These are phyloP conservation scores for Penicillium concentricum DNA, from an alignment of 2,329 filamentous ascomycete genomes.

Conservation along the genomic window DNA sequence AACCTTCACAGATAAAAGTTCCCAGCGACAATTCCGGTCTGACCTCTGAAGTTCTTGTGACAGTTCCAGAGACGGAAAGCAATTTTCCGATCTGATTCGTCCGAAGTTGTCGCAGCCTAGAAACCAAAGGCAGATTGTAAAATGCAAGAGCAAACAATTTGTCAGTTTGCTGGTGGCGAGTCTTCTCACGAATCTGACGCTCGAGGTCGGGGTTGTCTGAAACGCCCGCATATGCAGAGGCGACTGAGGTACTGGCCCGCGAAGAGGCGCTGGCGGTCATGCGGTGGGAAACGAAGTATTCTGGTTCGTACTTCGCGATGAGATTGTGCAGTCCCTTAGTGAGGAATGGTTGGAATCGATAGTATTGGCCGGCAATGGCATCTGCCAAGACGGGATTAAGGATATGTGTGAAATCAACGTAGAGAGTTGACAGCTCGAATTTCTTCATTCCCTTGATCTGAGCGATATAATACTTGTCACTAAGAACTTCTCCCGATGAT, in stretches of 20 bases:
- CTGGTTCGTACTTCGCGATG: constrained; percentile 89
- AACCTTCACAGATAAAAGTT: constrained; percentile 88
- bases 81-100: constrained; percentile 90
- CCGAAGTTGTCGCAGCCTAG: constrained; percentile 78
- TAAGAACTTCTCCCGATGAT: constrained; percentile 56
- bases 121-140: constrained; percentile 87
- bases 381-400: constrained; percentile 79
- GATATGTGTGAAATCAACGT: constrained; percentile 74
- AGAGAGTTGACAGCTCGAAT: constrained; percentile 63
- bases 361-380: constrained; percentile 87
- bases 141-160: constrained; percentile 92
- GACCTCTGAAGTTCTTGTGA: constrained; percentile 95
- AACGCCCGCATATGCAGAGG: constrained; percentile 60
- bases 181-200: constrained; percentile 63
- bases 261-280: constrained; percentile 72
- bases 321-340: constrained; percentile 85
- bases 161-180: constrained; percentile 90
- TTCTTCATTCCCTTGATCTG: constrained; percentile 63
- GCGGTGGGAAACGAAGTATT: constrained; percentile 89
- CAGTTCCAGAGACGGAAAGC: constrained; percentile 92
- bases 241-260: constrained; percentile 64
- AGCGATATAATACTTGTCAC: constrained; percentile 65
- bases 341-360: constrained; percentile 90
- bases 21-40: constrained; percentile 88
- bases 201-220: constrained; percentile 58